phyloP scores from a whole-genome alignment of 1,139 yeast genomes.

The Debaryomyces singareniensis region DNA sequence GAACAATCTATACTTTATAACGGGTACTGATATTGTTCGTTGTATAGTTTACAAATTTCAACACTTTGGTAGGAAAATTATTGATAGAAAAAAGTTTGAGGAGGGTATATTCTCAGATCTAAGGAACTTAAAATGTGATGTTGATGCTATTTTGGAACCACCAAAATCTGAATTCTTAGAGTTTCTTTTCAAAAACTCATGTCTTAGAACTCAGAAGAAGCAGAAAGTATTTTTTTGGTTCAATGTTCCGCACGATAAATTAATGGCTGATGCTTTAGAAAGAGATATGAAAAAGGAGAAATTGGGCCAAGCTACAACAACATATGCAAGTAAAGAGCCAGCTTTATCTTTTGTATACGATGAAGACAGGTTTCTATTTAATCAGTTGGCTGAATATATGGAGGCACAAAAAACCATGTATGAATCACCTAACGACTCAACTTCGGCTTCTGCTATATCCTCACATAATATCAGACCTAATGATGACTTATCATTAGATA shows the following conservation, averaged over 20 bases:
- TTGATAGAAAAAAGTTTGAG: slow-evolving; percentile 89
- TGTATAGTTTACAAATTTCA: slow-evolving; percentile 85
- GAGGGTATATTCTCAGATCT: slow-evolving; percentile 93
- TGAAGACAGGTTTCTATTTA: slow-evolving; percentile 37
- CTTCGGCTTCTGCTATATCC: neutral
- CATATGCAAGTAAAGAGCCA: slow-evolving; percentile 55
- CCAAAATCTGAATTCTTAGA: slow-evolving; percentile 85
- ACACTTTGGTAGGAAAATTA: slow-evolving; percentile 80
- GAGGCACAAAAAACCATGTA: slow-evolving; percentile 21
- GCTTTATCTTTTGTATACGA: slow-evolving; percentile 56
- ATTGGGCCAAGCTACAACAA: slow-evolving; percentile 51
- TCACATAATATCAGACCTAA: neutral
- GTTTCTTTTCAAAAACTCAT: slow-evolving; percentile 77
- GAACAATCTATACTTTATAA: slow-evolving; percentile 84
- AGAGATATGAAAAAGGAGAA: slow-evolving; percentile 82
- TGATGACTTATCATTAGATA: neutral
- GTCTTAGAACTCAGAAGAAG: slow-evolving; percentile 91
- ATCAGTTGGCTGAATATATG: slow-evolving; percentile 45
- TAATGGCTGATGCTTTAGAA: slow-evolving; percentile 91
- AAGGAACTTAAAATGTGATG: slow-evolving; percentile 78
- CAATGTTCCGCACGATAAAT: slow-evolving; percentile 87
- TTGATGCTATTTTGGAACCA: slow-evolving; percentile 81
- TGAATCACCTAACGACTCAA: slow-evolving; percentile 6
- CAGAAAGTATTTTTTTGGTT: slow-evolving; percentile 98
- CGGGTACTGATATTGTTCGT: slow-evolving; percentile 95